Conservation (phyloP, 2,329 filamentous ascomycete species). For the Plenodomus lindquistii region DNA sequence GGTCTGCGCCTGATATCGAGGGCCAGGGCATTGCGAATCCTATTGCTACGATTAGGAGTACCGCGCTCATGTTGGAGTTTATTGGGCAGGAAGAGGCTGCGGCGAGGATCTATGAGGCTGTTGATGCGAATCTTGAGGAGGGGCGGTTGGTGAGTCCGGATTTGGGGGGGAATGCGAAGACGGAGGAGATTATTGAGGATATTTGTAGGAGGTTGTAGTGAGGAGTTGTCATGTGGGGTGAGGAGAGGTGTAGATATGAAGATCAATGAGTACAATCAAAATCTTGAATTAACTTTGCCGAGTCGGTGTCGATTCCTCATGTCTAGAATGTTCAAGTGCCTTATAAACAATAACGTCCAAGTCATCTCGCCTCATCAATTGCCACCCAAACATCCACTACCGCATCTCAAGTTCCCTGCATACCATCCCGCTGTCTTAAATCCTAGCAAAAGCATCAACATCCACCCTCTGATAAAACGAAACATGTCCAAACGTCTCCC, state of each 20-base stretch:
- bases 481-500: slow-evolving; percentile 63
- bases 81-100: slow-evolving; percentile 84
- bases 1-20: slow-evolving; percentile 93
- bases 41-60: slow-evolving; percentile 88
- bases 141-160: slow-evolving; percentile 84
- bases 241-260: neutral
- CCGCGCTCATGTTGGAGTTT: slow-evolving; percentile 96
- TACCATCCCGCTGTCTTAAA: too few species aligned
- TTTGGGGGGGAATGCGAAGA: slow-evolving; percentile 83
- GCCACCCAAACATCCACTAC: too few species aligned
- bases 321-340: too few species aligned
- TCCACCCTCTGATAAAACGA: slow-evolving; percentile 54
- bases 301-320: too few species aligned
- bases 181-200: slow-evolving; percentile 84
- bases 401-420: too few species aligned
- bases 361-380: too few species aligned
- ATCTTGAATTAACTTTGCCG: too few species aligned
- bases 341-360: too few species aligned
- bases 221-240: neutral
- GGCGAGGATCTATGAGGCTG: slow-evolving; percentile 85
- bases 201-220: slow-evolving; percentile 79
- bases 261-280: neutral
- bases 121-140: slow-evolving; percentile 87
- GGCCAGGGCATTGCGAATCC: slow-evolving; percentile 93
- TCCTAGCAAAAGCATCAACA: slow-evolving; percentile 45